Conservation (phyloP, 2,329 filamentous ascomycete genomes). For the Amesomyces nigricolor region DNA sequence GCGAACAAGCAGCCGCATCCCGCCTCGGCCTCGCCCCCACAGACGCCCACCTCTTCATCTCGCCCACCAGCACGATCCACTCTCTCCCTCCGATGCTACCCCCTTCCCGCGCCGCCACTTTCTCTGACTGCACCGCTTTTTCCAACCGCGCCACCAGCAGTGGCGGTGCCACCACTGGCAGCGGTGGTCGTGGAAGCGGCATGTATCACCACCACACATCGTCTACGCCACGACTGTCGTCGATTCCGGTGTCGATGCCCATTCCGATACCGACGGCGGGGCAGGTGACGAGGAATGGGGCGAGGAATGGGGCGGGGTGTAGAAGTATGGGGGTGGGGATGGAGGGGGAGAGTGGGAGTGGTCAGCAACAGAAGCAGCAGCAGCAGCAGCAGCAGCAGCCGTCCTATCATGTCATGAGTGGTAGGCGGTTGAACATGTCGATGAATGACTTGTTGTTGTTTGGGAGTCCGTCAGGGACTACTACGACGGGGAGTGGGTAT, state of each 20-base stretch:
- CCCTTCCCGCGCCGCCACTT: neutral
- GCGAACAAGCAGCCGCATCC: constrained; percentile 47
- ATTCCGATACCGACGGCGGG: neutral
- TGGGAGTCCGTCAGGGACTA: neutral
- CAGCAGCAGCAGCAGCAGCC: neutral
- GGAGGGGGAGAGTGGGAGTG: neutral
- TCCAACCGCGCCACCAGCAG: too few species aligned
- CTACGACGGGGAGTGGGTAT: neutral
- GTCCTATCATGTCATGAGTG: neutral
- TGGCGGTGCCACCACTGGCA: too few species aligned
- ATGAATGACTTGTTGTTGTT: constrained; percentile 9
- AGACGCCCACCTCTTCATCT: neutral
- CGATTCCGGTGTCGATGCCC: constrained; percentile 10
- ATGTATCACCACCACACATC: neutral
- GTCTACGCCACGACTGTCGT: neutral
- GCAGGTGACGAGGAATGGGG: too few species aligned
- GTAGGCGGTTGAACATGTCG: neutral
- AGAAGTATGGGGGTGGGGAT: neutral
- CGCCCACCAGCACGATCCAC: constrained; percentile 13
- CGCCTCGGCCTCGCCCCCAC: constrained; percentile 42
- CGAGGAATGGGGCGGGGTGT: neutral
- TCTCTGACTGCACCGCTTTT: too few species aligned
- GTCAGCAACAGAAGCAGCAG: neutral
- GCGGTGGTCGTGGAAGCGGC: too few species aligned
- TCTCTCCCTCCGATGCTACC: constrained; percentile 12